These are phyloP conservation scores for Pulveroboletus sp. DNA, from an alignment of 768 basidiomycete genomes.

Conservation along the genomic window DNA sequence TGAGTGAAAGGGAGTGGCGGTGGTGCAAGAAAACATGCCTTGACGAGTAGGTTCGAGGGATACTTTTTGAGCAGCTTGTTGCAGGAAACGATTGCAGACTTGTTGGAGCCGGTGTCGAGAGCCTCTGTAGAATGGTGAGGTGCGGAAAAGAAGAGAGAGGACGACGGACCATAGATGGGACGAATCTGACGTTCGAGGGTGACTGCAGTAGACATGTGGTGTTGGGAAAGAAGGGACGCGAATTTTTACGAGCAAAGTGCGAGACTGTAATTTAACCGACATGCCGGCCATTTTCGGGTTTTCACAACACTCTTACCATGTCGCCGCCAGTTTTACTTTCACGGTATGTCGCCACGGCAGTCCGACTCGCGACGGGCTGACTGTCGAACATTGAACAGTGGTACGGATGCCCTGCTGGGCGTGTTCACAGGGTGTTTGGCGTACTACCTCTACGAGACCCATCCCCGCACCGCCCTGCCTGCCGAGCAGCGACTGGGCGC, in stretches of 20 bases:
- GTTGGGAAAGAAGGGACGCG: slow-evolving; percentile 8
- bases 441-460: slow-evolving; percentile 76
- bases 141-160: neutral
- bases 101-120: slow-evolving; percentile 82
- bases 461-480: slow-evolving; percentile 68
- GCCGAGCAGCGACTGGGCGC: slow-evolving; percentile 51
- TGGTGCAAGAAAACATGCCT: slow-evolving; percentile 39
- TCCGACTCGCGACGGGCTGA: too few species aligned
- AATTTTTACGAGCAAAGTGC: slow-evolving; percentile 23
- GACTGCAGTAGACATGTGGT: slow-evolving; percentile 47
- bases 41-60: slow-evolving; percentile 68
- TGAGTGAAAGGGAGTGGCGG: neutral
- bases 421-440: slow-evolving; percentile 77
- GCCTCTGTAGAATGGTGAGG: slow-evolving; percentile 53
- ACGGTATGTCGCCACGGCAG: slow-evolving; percentile 22
- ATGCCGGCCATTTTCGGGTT: slow-evolving; percentile 28
- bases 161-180: slow-evolving; percentile 72
- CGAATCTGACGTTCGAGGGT: slow-evolving; percentile 81
- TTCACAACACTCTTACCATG: slow-evolving; percentile 27
- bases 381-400: slow-evolving; percentile 40
- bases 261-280: slow-evolving; percentile 17
- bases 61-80: slow-evolving; percentile 89
- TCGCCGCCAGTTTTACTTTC: slow-evolving; percentile 39
- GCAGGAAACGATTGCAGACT: slow-evolving; percentile 80
- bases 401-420: slow-evolving; percentile 70